Evolutionary conservation across 169 alveolate species (phyloP).

Genomic region (Plasmodium falciparum): DNA sequence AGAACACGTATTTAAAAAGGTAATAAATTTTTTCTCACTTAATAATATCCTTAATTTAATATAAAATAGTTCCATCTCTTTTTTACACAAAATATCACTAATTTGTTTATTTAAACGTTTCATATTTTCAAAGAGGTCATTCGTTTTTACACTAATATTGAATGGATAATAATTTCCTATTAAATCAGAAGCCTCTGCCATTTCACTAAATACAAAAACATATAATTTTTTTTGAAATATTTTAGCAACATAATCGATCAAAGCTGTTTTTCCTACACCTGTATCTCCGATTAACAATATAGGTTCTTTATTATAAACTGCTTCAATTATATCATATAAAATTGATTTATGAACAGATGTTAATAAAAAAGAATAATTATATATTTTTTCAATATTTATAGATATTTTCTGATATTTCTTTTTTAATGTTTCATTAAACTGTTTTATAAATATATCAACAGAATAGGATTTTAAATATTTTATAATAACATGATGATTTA

Average conservation of each 20-base stretch:
- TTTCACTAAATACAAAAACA: constrained; percentile 95
- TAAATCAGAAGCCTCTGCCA: constrained; percentile 93
- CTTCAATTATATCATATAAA: constrained; percentile 87
- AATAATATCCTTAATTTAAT: constrained; percentile 41
- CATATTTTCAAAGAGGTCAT: constrained; percentile 39
- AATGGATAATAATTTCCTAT: constrained; percentile 90
- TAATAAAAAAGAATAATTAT: constrained; percentile 60
- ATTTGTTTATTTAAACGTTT: constrained; percentile 29
- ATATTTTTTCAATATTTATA: constrained; percentile 23
- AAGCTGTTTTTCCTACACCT: constrained; percentile 99
- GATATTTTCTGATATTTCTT: constrained; percentile 6
- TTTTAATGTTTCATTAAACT: constrained; percentile 32
- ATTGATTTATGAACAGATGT: constrained; percentile 87
- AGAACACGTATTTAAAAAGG: constrained; percentile 64
- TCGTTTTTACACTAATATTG: constrained; percentile 67
- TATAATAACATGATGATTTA: constrained; percentile 3
- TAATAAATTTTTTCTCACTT: constrained; percentile 59
- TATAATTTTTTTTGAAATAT: constrained; percentile 89
- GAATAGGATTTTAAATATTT: constrained; percentile 11
- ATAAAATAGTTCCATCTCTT: constrained; percentile 39
- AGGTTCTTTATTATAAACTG: constrained; percentile 93
- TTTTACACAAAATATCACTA: background rate
- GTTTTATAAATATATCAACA: constrained; percentile 10
- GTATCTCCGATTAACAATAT: constrained; percentile 99
- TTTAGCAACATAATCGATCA: constrained; percentile 93